Conservation (phyloP, 768 basidiomycete genomes). For the Mycena pura region DNA sequence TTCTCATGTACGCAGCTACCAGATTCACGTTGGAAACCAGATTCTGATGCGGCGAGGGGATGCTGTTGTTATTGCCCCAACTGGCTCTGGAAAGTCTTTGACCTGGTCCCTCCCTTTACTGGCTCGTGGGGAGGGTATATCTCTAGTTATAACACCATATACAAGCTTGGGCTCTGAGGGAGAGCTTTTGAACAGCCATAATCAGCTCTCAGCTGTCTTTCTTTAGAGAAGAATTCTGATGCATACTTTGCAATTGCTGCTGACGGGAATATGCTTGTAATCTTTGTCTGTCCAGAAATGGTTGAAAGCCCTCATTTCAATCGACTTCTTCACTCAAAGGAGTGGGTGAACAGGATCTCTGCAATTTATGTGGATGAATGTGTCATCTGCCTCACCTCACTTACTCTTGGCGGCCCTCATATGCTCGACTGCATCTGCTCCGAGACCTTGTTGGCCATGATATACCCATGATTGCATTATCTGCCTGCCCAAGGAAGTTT, state of each 20-base stretch:
- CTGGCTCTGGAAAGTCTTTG: slow-evolving; percentile 31
- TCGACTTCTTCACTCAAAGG: slow-evolving; percentile 19
- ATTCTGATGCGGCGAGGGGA: slow-evolving; percentile 23
- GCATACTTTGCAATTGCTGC: slow-evolving; percentile 17
- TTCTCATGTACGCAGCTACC: slow-evolving; percentile 4
- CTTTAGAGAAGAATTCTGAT: slow-evolving; percentile 14
- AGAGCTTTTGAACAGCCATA: slow-evolving; percentile 11
- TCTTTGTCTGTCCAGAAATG: slow-evolving; percentile 35
- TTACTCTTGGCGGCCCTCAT: slow-evolving; percentile 20
- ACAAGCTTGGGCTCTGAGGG: slow-evolving; percentile 33
- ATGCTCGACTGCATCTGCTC: slow-evolving; percentile 15
- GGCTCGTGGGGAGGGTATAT: slow-evolving; percentile 25
- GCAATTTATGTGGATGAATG: slow-evolving; percentile 32
- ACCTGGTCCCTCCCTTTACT: slow-evolving; percentile 30
- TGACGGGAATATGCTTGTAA: slow-evolving; percentile 14
- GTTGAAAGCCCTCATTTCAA: slow-evolving; percentile 32
- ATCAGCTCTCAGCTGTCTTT: slow-evolving; percentile 11
- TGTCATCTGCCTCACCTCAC: slow-evolving; percentile 27
- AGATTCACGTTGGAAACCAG: slow-evolving; percentile 26
- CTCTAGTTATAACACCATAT: slow-evolving; percentile 31
- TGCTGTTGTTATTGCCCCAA: slow-evolving; percentile 29
- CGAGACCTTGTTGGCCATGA: slow-evolving; percentile 20
- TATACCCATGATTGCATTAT: slow-evolving; percentile 21
- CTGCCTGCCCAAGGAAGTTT: slow-evolving; percentile 23
- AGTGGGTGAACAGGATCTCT: slow-evolving; percentile 26